Evolutionary conservation across 352 stramenopile genomes (phyloP).

Genomic region (Globisporangium viniferum): DNA sequence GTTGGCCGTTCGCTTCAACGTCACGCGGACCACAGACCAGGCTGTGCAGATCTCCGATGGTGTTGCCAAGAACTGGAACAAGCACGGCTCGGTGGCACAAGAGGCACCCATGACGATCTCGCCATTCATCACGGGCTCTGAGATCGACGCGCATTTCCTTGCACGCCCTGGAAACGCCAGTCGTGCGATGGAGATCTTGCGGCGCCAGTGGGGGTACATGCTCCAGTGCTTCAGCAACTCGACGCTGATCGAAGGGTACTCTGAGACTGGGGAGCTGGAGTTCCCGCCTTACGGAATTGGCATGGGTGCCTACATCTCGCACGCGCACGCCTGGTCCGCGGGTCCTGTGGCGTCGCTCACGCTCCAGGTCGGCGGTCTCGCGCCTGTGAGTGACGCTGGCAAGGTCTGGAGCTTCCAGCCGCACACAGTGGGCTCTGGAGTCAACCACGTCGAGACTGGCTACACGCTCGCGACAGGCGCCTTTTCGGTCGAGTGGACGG

Average conservation of each 20-base stretch:
- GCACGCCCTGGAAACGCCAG: not conserved
- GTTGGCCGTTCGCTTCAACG: not conserved
- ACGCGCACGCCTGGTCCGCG: not conserved
- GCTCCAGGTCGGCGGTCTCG: not conserved
- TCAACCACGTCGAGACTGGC: not conserved
- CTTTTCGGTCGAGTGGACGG: not conserved
- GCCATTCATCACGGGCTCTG: not conserved
- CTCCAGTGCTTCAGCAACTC: not conserved
- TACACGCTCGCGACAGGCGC: not conserved
- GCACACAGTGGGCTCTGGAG: not conserved
- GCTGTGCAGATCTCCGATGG: not conserved
- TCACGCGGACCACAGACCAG: not conserved
- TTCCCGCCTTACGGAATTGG: not conserved
- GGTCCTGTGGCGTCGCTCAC: not conserved
- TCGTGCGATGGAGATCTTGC: not conserved
- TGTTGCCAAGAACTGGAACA: not conserved
- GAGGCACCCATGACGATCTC: not conserved
- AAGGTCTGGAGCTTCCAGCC: not conserved
- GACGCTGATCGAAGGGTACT: not conserved
- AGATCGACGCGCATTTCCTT: not conserved
- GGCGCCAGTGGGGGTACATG: constrained; percentile 4
- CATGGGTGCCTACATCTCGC: not conserved
- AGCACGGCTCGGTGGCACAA: not conserved
- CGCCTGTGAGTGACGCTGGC: not conserved
- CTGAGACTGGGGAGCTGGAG: not conserved